Conservation (phyloP, 2,329 filamentous ascomycete genomes). For the Acephala macrosclerotiorum region DNA sequence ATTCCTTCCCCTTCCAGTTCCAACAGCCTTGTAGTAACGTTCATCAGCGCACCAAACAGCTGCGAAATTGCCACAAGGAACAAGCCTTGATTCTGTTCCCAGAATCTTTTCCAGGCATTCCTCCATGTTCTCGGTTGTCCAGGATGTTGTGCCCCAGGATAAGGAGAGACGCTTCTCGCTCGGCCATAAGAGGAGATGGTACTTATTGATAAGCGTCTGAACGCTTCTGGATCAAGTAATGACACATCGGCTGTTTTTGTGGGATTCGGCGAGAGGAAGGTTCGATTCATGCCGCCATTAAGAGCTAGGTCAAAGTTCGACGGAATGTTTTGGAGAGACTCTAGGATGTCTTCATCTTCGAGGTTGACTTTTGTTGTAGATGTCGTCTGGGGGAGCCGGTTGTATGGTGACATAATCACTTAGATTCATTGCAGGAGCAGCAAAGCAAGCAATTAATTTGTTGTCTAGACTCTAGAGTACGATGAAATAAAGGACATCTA, state of each 20-base stretch:
- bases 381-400: conserved; percentile 27
- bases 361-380: conserved; percentile 13
- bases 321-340: conserved; percentile 37
- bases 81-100: conserved; percentile 74
- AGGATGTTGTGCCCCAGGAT: conserved; percentile 23
- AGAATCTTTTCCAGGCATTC: conserved; percentile 49
- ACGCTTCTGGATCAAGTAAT: conserved; percentile 43
- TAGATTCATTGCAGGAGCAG: conserved; percentile 34
- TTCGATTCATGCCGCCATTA: conserved; percentile 33
- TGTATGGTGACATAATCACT: conserved; percentile 23
- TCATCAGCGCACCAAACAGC: conserved; percentile 86
- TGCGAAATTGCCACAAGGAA: conserved; percentile 77
- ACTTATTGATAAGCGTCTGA: conserved; percentile 51
- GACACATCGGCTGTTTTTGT: conserved; percentile 29
- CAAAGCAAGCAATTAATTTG: not conserved
- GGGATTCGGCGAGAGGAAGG: conserved; percentile 28
- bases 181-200: conserved; percentile 48
- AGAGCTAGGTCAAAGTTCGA: conserved; percentile 40
- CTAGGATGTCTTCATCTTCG: conserved; percentile 36
- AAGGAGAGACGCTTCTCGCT: conserved; percentile 32
- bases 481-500: not conserved
- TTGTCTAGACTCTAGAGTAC: no score
- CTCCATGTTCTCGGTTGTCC: conserved; percentile 31
- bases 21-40: conserved; percentile 78
- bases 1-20: conserved; percentile 76